These are phyloP conservation scores for Pleurotus pulmonarius DNA, from an alignment of 768 basidiomycete genomes.

Conservation along the genomic window DNA sequence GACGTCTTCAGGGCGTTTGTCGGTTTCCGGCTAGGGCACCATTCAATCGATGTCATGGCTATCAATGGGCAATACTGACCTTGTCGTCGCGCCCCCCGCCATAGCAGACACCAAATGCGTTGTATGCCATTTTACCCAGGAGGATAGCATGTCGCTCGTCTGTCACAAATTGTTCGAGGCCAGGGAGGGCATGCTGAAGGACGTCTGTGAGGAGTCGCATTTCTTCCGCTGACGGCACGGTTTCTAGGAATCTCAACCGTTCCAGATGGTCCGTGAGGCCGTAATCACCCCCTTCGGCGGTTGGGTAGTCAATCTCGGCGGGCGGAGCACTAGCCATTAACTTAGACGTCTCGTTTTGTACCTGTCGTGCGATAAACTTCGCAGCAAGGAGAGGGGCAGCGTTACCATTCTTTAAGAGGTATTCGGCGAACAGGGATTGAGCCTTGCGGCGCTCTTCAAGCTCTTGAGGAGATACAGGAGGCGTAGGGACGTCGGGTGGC, in stretches of 20 bases:
- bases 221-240: not conserved
- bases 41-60: not conserved
- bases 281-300: constrained; percentile 52
- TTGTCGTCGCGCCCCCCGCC: constrained; percentile 66
- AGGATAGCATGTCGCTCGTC: constrained; percentile 59
- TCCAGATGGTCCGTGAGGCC: constrained; percentile 75
- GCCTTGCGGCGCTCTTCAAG: constrained; percentile 49
- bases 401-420: constrained; percentile 45
- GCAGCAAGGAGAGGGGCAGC: constrained; percentile 57
- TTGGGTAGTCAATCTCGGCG: constrained; percentile 37
- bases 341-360: constrained; percentile 61
- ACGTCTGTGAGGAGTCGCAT: constrained; percentile 45
- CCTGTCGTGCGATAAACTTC: constrained; percentile 70
- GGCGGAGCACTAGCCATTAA: constrained; percentile 28
- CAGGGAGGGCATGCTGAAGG: constrained; percentile 60
- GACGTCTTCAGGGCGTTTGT: constrained; percentile 59
- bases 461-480: constrained; percentile 23
- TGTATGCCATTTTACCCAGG: constrained; percentile 72
- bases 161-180: constrained; percentile 67
- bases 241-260: constrained; percentile 40
- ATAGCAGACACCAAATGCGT: constrained; percentile 70
- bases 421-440: constrained; percentile 55
- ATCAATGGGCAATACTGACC: constrained; percentile 34
- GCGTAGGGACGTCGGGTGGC: constrained; percentile 37
- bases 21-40: constrained; percentile 43